A percentile compares a stretch with the other conserved stretches of the same genome.
phyloP scores from a whole-genome alignment of 73 alveolate species.

The Stentor coeruleus region DNA sequence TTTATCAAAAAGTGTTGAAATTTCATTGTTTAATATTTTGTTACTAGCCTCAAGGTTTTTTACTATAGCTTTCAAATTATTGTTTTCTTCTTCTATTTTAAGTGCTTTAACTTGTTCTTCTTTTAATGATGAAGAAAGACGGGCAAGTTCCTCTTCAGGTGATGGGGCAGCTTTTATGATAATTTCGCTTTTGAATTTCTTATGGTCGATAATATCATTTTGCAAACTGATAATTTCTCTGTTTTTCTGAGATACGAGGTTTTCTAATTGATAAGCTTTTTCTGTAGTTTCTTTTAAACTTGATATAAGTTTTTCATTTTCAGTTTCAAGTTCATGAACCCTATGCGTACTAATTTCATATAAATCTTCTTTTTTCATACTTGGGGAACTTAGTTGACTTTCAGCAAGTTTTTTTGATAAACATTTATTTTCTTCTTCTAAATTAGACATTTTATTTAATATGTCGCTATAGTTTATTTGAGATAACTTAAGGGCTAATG shows the following conservation, averaged over 20 bases:
- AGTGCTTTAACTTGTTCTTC: not conserved
- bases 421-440: constrained; percentile 21
- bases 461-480: not conserved
- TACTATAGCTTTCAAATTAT: not conserved
- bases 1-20: not conserved
- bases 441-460: not conserved
- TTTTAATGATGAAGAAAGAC: not conserved
- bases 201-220: not conserved
- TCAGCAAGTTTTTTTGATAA: constrained; percentile 6
- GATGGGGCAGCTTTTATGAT: not conserved
- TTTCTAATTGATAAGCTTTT: not conserved
- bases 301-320: not conserved
- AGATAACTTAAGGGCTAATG: not conserved
- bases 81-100: not conserved
- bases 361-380: constrained; percentile 15
- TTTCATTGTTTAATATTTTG: not conserved
- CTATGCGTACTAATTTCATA: not conserved
- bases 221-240: constrained; percentile 1
- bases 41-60: not conserved
- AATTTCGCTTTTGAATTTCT: not conserved
- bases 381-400: not conserved
- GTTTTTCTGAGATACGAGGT: not conserved
- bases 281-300: not conserved
- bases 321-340: not conserved
- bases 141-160: constrained; percentile 10